Percentiles rank a stretch among this genome's conserved stretches.
Conservation (phyloP, 2,329 filamentous ascomycete genomes). For the Colletotrichum eremochloae region DNA sequence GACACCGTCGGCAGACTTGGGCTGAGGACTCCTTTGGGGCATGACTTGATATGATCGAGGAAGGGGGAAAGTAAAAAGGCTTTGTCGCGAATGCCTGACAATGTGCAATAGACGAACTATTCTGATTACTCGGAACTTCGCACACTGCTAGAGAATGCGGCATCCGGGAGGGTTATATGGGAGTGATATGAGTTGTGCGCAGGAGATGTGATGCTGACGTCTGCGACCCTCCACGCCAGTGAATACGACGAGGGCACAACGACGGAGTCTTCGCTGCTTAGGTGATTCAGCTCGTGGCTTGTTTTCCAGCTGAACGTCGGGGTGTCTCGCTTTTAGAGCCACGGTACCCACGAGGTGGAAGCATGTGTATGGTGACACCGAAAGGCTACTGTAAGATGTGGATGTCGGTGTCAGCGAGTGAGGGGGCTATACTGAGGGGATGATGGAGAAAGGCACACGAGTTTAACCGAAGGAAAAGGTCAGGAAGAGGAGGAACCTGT, state of each 20-base stretch:
- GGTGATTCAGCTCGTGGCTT: conserved; percentile 26
- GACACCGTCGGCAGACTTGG: conserved; percentile 43
- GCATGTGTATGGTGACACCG: conserved; percentile 33
- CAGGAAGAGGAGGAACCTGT: conserved; percentile 6
- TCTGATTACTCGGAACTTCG: conserved; percentile 31
- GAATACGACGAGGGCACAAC: conserved; percentile 19
- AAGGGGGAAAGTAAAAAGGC: conserved; percentile 9
- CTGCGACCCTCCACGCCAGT: conserved; percentile 14
- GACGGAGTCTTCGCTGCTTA: conserved; percentile 25
- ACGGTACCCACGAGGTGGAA: conserved; percentile 24
- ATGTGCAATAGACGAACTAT: conserved; percentile 26
- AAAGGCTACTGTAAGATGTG: conserved; percentile 22
- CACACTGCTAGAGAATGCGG: conserved; percentile 22
- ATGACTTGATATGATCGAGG: conserved; percentile 30
- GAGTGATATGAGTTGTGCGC: conserved; percentile 11
- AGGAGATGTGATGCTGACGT: conserved; percentile 6
- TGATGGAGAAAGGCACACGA: conserved; percentile 25
- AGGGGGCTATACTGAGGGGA: conserved; percentile 1
- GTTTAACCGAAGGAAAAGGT: neutral
- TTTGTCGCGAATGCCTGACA: conserved; percentile 26
- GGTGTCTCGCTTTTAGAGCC: conserved; percentile 17
- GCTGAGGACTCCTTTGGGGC: conserved; percentile 38
- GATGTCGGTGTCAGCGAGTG: conserved; percentile 5
- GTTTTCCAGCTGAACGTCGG: conserved; percentile 35
- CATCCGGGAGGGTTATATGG: conserved; percentile 32